phyloP scores from a whole-genome alignment of 768 basidiomycete genomes.

The Auricularia sp. region DNA sequence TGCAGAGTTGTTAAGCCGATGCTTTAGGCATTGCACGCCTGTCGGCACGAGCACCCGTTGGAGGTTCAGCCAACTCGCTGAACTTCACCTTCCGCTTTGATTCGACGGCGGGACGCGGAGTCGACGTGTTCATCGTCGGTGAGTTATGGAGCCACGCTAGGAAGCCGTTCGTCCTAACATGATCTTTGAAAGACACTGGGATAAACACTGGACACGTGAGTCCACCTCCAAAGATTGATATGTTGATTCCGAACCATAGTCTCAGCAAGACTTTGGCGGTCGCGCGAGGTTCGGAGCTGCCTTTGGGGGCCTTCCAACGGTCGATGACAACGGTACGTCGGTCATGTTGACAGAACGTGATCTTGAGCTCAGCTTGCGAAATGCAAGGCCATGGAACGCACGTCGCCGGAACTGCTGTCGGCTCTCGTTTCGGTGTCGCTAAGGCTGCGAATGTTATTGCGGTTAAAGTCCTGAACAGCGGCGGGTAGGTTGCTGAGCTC shows the following conservation, averaged over 20 bases:
- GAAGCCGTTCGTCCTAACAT: no score
- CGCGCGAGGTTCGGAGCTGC: constrained; percentile 32
- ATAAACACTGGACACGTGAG: constrained; percentile 16
- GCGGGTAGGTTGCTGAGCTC: constrained; percentile 17
- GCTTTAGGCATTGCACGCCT: constrained; percentile 8
- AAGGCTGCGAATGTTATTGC: constrained; percentile 27
- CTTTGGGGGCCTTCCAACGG: constrained; percentile 19
- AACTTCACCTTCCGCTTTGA: constrained; percentile 24
- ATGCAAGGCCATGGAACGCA: constrained; percentile 35
- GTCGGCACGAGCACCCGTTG: background rate
- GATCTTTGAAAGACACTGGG: constrained; percentile 8
- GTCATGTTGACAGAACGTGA: background rate
- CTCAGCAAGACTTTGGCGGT: constrained; percentile 29
- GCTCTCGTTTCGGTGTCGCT: constrained; percentile 26
- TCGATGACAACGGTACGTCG: constrained; percentile 3
- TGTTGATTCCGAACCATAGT: background rate
- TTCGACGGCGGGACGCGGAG: constrained; percentile 23
- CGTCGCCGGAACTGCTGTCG: constrained; percentile 16
- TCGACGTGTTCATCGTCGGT: constrained; percentile 33
- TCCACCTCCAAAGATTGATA: background rate
- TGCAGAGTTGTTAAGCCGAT: no score
- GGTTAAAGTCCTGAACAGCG: constrained; percentile 32
- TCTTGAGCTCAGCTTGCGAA: constrained; percentile 3
- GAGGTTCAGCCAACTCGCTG: constrained; percentile 5
- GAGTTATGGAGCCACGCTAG: no score